Percentiles rank a stretch among this genome's conserved stretches.
These are phyloP conservation scores for Phytophthora sojae DNA, from an alignment of 352 stramenopile species.

Conservation along the genomic window DNA sequence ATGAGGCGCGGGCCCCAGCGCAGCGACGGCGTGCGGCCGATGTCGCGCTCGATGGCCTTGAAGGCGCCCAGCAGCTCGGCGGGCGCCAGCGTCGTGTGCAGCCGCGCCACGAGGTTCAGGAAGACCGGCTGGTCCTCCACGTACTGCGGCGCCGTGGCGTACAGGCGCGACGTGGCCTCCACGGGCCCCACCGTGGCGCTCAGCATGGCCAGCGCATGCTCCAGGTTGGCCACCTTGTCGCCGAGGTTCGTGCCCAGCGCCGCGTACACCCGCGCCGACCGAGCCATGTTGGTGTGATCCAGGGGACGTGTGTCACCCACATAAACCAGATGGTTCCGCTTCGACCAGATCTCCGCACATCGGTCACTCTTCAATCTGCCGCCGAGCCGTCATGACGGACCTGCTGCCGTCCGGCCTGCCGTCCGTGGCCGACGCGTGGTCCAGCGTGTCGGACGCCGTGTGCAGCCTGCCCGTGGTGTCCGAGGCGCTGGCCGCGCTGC, in stretches of 20 bases:
- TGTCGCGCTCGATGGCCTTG: slow-evolving; percentile 91
- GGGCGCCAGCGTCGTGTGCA: slow-evolving; percentile 87
- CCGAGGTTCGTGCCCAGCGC: slow-evolving; percentile 83
- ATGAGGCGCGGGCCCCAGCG: slow-evolving; percentile 93
- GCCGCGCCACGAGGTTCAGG: slow-evolving; percentile 92
- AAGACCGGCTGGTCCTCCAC: slow-evolving; percentile 96
- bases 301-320: too few species aligned
- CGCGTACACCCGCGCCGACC: slow-evolving; percentile 50
- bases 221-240: slow-evolving; percentile 75
- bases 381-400: not conserved
- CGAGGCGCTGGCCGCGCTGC: slow-evolving; percentile 3
- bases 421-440: slow-evolving; percentile 7
- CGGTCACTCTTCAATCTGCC: not conserved
- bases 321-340: not conserved
- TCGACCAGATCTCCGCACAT: not conserved
- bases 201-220: slow-evolving; percentile 68
- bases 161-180: slow-evolving; percentile 91
- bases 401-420: not conserved
- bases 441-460: too few species aligned
- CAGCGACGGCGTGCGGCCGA: slow-evolving; percentile 84
- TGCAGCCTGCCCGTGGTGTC: slow-evolving; percentile 16
- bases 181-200: slow-evolving; percentile 49
- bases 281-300: slow-evolving; percentile 13
- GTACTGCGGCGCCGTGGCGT: slow-evolving; percentile 95
- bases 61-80: slow-evolving; percentile 80